Evolutionary conservation across 2,329 filamentous ascomycete species (phyloP).

Genomic region (Teratosphaeria zuluensis): DNA sequence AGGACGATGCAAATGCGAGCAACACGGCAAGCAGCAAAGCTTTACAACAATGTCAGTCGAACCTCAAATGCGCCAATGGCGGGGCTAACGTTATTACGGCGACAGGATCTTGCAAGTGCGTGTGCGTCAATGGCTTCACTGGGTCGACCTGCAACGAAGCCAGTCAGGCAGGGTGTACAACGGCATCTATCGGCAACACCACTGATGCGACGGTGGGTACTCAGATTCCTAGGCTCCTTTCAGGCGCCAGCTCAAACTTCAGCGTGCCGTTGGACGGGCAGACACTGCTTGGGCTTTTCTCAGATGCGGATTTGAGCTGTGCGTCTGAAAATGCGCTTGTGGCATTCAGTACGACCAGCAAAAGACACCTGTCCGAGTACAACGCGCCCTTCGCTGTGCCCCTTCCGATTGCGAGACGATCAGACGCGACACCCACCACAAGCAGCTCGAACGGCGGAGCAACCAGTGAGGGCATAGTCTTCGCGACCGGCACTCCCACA

Average conservation of each 20-base stretch:
- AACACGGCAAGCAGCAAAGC: conserved; percentile 24
- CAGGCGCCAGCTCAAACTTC: conserved; percentile 56
- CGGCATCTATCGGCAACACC: conserved; percentile 35
- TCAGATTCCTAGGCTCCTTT: conserved; percentile 65
- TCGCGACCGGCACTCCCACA: too few relatives aligned
- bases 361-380: background rate
- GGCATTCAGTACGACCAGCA: conserved; percentile 51
- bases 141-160: conserved; percentile 47
- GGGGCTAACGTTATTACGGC: conserved; percentile 63
- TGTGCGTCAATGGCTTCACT: conserved; percentile 83
- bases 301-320: conserved; percentile 65
- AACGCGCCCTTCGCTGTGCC: background rate
- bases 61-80: conserved; percentile 64
- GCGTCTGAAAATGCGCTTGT: conserved; percentile 78
- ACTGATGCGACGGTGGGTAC: conserved; percentile 71
- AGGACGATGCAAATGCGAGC: conserved; percentile 28
- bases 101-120: conserved; percentile 59
- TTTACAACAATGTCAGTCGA: conserved; percentile 47
- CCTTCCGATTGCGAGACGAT: conserved; percentile 1
- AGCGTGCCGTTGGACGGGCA: conserved; percentile 63
- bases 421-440: conserved; percentile 12
- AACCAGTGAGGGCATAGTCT: conserved; percentile 5
- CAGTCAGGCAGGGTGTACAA: conserved; percentile 45
- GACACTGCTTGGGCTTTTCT: conserved; percentile 66
- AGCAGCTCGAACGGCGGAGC: conserved; percentile 27